Evolutionary conservation across 176 grass and related monocot species (phyloP).

Genomic region (Hordeum marinum): DNA sequence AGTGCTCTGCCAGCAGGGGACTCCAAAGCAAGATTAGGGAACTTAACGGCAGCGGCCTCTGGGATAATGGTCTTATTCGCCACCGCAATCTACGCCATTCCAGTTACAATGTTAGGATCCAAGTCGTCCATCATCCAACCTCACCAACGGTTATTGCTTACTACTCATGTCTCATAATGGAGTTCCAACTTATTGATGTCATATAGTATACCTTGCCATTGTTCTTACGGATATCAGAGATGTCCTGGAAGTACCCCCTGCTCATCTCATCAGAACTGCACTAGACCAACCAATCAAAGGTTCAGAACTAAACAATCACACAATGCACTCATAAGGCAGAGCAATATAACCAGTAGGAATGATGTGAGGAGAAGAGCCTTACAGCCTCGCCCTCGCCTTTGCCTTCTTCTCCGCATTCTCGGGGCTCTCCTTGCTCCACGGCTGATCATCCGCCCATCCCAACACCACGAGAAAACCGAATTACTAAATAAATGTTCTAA

Average conservation of each 20-base stretch:
- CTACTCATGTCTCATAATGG: neutral
- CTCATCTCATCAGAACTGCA: conserved; percentile 76
- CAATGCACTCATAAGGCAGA: neutral
- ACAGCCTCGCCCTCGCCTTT: conserved; percentile 76
- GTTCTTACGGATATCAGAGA: conserved; percentile 61
- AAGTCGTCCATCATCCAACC: neutral
- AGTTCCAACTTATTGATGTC: too few species aligned
- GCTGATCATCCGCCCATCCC: conserved; percentile 12
- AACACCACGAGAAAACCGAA: neutral
- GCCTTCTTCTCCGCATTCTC: conserved; percentile 44
- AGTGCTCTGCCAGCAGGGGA: conserved; percentile 29
- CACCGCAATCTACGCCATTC: conserved; percentile 22
- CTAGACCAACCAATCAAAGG: conserved; percentile 31
- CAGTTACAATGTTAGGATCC: neutral
- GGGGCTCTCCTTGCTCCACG: conserved; percentile 42
- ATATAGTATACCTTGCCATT: conserved; percentile 60
- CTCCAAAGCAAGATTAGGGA: conserved; percentile 61
- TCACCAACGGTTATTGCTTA: neutral
- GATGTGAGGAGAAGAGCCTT: conserved; percentile 26
- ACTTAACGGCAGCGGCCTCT: conserved; percentile 39
- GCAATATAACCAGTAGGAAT: neutral
- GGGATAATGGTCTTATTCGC: conserved; percentile 38
- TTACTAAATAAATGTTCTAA: neutral
- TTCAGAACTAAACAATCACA: conserved; percentile 5
- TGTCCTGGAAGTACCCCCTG: conserved; percentile 73